These are phyloP conservation scores for Neonectria hederae DNA, from an alignment of 2,329 filamentous ascomycete genomes.

Conservation along the genomic window DNA sequence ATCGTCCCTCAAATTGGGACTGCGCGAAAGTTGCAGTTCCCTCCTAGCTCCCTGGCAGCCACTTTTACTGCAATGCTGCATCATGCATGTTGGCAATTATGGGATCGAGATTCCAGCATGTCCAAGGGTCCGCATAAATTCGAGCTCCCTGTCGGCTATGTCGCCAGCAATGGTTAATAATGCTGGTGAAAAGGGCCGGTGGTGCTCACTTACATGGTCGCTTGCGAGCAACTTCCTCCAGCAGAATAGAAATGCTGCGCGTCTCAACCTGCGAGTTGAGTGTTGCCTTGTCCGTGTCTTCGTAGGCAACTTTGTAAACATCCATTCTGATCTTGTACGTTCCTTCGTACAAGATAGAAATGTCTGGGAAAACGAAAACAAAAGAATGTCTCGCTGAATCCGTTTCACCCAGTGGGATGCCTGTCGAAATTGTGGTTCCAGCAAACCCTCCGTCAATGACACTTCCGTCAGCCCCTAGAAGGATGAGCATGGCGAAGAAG, in stretches of 20 bases:
- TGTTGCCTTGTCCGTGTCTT: constrained; percentile 18
- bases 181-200: neutral
- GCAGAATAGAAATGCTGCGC: constrained; percentile 24
- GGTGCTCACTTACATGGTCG: constrained; percentile 19
- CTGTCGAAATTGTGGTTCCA: constrained; percentile 32
- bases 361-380: constrained; percentile 41
- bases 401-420: constrained; percentile 22
- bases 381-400: constrained; percentile 11
- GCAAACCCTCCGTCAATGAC: constrained; percentile 34
- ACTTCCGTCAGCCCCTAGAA: constrained; percentile 31
- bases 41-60: neutral
- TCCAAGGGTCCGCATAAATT: neutral
- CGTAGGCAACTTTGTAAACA: constrained; percentile 36
- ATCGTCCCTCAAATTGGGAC: neutral
- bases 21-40: neutral
- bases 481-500: constrained; percentile 42
- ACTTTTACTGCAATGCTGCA: neutral
- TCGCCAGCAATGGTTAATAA: neutral
- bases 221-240: constrained; percentile 4
- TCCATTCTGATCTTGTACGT: constrained; percentile 43
- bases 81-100: neutral
- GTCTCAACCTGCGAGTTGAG: constrained; percentile 32
- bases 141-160: neutral
- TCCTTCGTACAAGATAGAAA: constrained; percentile 37
- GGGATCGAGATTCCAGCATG: neutral